Percentiles rank a stretch among this genome's conserved stretches.
Conservation (phyloP, 1,139 yeast species). For the Candida labiduridarum region DNA sequence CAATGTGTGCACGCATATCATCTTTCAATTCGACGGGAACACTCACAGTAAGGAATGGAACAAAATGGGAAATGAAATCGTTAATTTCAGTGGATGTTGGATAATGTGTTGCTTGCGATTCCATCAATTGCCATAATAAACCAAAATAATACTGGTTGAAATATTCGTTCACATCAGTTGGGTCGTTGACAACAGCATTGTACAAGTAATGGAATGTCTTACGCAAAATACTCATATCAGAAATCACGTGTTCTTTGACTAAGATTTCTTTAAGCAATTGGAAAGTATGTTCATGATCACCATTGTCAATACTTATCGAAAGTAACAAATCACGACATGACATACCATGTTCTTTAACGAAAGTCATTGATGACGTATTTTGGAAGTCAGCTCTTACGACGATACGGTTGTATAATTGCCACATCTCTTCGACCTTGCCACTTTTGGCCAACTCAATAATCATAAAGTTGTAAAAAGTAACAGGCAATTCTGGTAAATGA, state of each 20-base stretch:
- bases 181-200: conserved; percentile 29
- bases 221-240: conserved; percentile 31
- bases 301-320: conserved; percentile 34
- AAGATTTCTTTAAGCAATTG: conserved; percentile 43
- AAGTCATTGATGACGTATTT: conserved; percentile 10
- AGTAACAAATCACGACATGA: conserved; percentile 36
- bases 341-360: conserved; percentile 16
- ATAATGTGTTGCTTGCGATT: conserved; percentile 36
- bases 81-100: conserved; percentile 23
- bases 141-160: conserved; percentile 35
- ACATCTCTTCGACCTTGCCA: conserved; percentile 22
- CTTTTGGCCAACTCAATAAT: conserved; percentile 27
- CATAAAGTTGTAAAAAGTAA: conserved; percentile 33
- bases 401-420: conserved; percentile 39
- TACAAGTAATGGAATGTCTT: conserved; percentile 37
- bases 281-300: conserved; percentile 40
- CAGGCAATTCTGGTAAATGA: conserved; percentile 43
- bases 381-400: conserved; percentile 45
- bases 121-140: conserved; percentile 37
- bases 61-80: conserved; percentile 36
- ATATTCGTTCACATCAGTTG: conserved; percentile 15
- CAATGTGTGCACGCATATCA: conserved; percentile 10
- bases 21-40: conserved; percentile 10
- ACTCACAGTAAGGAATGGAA: conserved; percentile 22
- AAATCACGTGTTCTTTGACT: conserved; percentile 34